phyloP scores from a whole-genome alignment of 2,329 filamentous ascomycete species.

The Ophiostoma quercus region DNA sequence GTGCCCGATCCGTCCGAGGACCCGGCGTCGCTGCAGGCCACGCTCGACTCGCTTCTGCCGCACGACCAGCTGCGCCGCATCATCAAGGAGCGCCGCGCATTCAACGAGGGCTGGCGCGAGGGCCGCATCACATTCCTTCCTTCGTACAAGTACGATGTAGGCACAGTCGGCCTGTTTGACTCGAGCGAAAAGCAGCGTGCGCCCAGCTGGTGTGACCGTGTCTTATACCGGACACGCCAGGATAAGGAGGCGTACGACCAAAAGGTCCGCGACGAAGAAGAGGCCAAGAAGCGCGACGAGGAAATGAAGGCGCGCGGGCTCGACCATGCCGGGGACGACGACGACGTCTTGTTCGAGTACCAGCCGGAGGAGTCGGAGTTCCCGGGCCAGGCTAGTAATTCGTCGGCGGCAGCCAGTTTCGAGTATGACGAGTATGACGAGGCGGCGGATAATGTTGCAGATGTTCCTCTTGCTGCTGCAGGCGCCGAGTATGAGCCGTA shows the following conservation, averaged over 20 bases:
- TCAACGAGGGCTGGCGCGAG: conserved; percentile 89
- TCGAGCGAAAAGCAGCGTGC: conserved; percentile 89
- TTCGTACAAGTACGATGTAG: conserved; percentile 96
- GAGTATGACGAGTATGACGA: conserved; percentile 60
- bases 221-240: conserved; percentile 73
- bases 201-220: conserved; percentile 95
- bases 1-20: conserved; percentile 65
- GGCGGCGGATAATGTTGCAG: conserved; percentile 26
- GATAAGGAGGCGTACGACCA: conserved; percentile 63
- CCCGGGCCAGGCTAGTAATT: conserved; percentile 30
- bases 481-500: conserved; percentile 1
- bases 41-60: conserved; percentile 75
- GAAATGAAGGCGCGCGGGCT: conserved; percentile 80
- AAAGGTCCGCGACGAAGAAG: conserved; percentile 58
- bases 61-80: conserved; percentile 80
- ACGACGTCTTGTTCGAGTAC: conserved; percentile 84
- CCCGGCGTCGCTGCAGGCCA: conserved; percentile 81
- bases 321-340: conserved; percentile 67
- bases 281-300: conserved; percentile 66
- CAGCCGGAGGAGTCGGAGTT: conserved; percentile 72
- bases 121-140: conserved; percentile 83
- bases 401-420: conserved; percentile 30
- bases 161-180: conserved; percentile 88
- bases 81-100: conserved; percentile 70
- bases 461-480: neutral